These are phyloP conservation scores for Pyronema omphalodes DNA, from an alignment of 495 filamentous ascomycete species.

Conservation along the genomic window DNA sequence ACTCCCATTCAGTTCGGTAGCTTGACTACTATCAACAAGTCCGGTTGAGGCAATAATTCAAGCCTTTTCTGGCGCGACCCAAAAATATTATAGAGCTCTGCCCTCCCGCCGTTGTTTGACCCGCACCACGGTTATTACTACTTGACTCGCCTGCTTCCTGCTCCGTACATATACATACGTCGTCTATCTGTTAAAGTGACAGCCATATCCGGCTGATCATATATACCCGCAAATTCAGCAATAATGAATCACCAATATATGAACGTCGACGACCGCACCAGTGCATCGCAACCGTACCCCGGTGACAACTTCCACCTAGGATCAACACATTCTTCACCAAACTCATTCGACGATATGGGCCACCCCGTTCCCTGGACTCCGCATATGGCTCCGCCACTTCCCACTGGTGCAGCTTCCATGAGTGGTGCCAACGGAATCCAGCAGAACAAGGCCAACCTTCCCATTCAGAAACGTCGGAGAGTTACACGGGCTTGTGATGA, in stretches of 20 bases:
- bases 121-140: background rate
- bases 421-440: slow-evolving; percentile 20
- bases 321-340: slow-evolving; percentile 22
- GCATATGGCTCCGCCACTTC: slow-evolving; percentile 17
- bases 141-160: no score
- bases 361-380: slow-evolving; percentile 15
- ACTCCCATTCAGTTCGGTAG: background rate
- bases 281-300: background rate
- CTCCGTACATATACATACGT: no score
- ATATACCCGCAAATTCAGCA: background rate
- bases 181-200: background rate
- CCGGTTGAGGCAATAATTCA: background rate
- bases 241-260: slow-evolving; percentile 5
- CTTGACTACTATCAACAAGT: background rate
- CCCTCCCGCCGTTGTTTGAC: background rate
- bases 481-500: slow-evolving; percentile 92
- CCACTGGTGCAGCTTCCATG: slow-evolving; percentile 16
- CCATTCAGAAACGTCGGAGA: slow-evolving; percentile 69
- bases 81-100: background rate
- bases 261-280: background rate
- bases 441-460: slow-evolving; percentile 25
- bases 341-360: slow-evolving; percentile 21
- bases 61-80: background rate
- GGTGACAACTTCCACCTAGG: slow-evolving; percentile 16
- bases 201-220: background rate